Evolutionary conservation across 768 basidiomycete genomes (phyloP), one percentile per base, ranked within the genome.

Genomic region (Suillus subaureus): DNA sequence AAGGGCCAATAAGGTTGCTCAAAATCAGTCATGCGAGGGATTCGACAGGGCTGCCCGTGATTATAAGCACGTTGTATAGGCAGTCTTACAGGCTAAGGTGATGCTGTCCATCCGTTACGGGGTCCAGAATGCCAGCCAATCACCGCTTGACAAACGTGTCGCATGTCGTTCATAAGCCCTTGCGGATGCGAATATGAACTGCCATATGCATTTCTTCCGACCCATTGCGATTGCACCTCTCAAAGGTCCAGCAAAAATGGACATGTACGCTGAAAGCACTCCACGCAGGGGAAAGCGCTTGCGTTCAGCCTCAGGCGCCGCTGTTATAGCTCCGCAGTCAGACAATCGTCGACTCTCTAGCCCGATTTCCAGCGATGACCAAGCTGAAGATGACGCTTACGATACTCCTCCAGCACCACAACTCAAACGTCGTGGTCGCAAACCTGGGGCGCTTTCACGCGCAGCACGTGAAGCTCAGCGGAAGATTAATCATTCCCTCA

Each of bases 401-500:
- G 64, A 67, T 33, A 65, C 70, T 1, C 61, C 67, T 8, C 56
- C 70, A 8, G 69, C 74, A 0, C 74, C 77, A 13, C 37, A 74
- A 15, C 78, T 83, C 12, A 90, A 87, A 73, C 87, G 90, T 26
- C 89, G 91, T 3, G 87, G 92, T 21, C 81, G 85, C 61, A 92
- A 90, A 72, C 90, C 92, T 0, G 89, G 88, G 11, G 83, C 86
- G 11, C 77, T 92, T 55, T 91, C 91, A 21, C 89, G 92, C 66
- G 85, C 85, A 16, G 91, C 91, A 37, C 84, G 96, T 56, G 95
- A 97, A 78, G 86, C 90, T 2, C 89, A 94, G 77, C 87, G 96
- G 61, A 94, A 96, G 75, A 87, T 94, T 42, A 97, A 97, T 78
- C 96, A 99, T 73, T 93, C 91, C 6, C 88, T 96, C 67, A 99